Percentiles rank a stretch among this genome's conserved stretches.
phyloP scores from a whole-genome alignment of 2,329 filamentous ascomycete species.

The Aureobasidium sp. region DNA sequence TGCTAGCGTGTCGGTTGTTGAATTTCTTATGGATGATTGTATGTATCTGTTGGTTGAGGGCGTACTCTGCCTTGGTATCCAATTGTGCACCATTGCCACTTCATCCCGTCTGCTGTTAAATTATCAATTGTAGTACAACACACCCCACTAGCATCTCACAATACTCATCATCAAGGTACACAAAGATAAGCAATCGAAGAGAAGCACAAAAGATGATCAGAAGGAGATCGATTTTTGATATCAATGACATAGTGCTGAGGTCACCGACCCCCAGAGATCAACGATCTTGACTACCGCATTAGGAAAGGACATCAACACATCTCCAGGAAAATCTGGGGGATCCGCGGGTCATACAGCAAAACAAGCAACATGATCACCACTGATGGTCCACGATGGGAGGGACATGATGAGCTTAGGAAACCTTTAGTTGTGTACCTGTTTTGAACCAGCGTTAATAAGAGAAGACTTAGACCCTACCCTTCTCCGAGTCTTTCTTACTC shows the following conservation, averaged over 20 bases:
- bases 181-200: not conserved
- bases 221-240: not conserved
- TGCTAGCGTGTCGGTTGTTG: not conserved
- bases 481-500: no score
- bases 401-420: no score
- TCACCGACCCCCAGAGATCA: not conserved
- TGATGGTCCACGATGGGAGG: not conserved
- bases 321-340: not conserved
- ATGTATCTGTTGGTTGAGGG: not conserved
- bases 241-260: not conserved
- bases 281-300: not conserved
- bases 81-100: not conserved
- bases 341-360: not conserved
- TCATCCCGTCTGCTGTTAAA: not conserved
- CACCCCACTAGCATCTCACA: not conserved
- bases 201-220: no score
- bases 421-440: no score
- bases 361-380: not conserved
- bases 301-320: not conserved
- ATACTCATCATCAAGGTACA: not conserved
- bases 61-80: not conserved
- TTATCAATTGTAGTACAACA: not conserved
- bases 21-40: not conserved
- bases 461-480: no score
- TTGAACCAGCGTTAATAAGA: no score